Base-by-base conservation (phyloP, 1,284 basidiomycete genomes). In the Xerocomus amazonicus region DNA sequence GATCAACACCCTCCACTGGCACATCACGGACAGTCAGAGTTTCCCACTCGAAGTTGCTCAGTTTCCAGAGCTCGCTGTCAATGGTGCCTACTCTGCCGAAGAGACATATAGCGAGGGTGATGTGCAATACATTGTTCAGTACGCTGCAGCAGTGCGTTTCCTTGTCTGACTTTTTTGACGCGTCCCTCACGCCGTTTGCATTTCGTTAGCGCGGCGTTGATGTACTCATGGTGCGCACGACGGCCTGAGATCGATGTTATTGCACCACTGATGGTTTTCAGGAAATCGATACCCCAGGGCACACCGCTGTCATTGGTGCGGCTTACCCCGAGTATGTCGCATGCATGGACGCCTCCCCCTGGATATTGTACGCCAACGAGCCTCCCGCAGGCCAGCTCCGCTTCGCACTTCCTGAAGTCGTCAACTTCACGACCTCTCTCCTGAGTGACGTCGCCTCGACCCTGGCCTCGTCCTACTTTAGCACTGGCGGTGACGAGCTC, bases 401-500 rank as follows among this genome's bases (percentile, higher is more conserved):
- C 36, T 73, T 85, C 54, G 75, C 79, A 7, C 70, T 75, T 6
- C 62, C 72, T 28, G 63, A 67, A 13, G 77, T 74, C 4, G 62
- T 71, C 50, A 65, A 72, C n/a, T 83, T 79, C 48, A 73, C 78
- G 1, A 60, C 68, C 1, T 66, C 69, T 7, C 63, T 88, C 13
- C 72, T 84, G 55, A 55, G 61, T 7, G 61, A 68, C 1, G 63
- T 72, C 1, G 65, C 77, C 1, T 61, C 68, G 27, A 61, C 76
- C 43, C 69, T 80, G 50, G 72, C 75, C 1, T 75, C 77, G 12
- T 63, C 55, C 10, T 76, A 83, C 58, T 74, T 90, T 57, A 77
- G 77, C 54, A 83, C 84, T 0, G 87, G 87, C 1, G 87, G 87
- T 0, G 87, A 90, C 59, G 87, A 89, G 66, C 63, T 88, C 58